Evolutionary conservation across 768 basidiomycete genomes (phyloP), one percentile per base, ranked within the genome.

Genomic region (Guyanaporus albipodus): DNA sequence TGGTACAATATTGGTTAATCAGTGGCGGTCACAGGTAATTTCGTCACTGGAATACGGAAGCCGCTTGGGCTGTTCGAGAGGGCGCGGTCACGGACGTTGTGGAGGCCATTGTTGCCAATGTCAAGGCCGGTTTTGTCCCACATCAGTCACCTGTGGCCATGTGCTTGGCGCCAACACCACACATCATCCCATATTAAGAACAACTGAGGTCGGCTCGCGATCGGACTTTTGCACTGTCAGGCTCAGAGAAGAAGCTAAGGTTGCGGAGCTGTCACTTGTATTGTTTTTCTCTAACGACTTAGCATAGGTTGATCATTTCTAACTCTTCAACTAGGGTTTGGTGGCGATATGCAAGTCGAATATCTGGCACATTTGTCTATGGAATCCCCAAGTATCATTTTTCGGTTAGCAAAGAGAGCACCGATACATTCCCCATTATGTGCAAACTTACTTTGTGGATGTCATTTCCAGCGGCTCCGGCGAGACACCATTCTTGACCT

Each of bases 321-420:
- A 96, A 71, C 64, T 98, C 96, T 45, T 89, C 91, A 44, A 90
- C 57, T 28, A 99, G 72, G 1, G 95, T 97, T 55, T 85, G 80
- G 49, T 93, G 85, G n/a, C 96, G 76, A 66, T 88, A 98, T n/a
- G 81, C 82, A 31, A 98, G 74, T 23, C 96, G 81, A 47, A 84
- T 83, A 58, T 96, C 82, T 2, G 96, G 96, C 6, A 99, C 94
- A 56, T 99, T 98, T n/a, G 96, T 98, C 91, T 94, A 46, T 18
- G 36, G 5, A 6, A 26, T 39, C 7, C 18, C 12, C 12, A 21
- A 8, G 24, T 2, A 39, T 24, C 50, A 42, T 45, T 47, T 26
- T 15, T 23, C 47, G 36, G 27, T 42, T 33, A 49, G 40, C 9
- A 38, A 23, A 54, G 39, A 21, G 49, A 34, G 21, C 46, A 32